Conservation (phyloP, 768 basidiomycete genomes). For the Dentipellis fragilis region DNA sequence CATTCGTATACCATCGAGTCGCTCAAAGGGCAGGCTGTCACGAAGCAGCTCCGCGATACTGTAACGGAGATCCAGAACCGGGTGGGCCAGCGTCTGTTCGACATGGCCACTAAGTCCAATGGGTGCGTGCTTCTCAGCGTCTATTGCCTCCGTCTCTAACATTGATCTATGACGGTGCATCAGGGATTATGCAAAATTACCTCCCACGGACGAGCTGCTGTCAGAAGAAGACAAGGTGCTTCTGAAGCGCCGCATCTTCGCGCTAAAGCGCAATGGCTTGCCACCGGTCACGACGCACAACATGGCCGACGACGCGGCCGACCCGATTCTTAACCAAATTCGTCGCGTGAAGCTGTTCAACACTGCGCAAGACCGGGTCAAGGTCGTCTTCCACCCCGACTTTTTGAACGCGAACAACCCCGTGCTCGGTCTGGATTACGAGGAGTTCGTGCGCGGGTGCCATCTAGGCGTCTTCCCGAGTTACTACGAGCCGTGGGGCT, state of each 20-base stretch:
- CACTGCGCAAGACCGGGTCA: conserved; percentile 78
- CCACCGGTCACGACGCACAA: conserved; percentile 98
- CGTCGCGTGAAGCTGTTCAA: conserved; percentile 94
- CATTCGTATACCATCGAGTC: conserved; percentile 97
- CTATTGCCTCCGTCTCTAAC: neutral
- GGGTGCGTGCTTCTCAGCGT: conserved; percentile 42
- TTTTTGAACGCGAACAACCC: conserved; percentile 98
- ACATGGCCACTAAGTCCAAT: conserved; percentile 87
- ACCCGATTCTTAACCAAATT: conserved; percentile 93
- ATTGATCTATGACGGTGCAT: neutral
- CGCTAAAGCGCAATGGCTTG: conserved; percentile 88
- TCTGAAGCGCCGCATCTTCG: conserved; percentile 93
- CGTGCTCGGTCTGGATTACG: conserved; percentile 93
- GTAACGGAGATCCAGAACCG: conserved; percentile 93
- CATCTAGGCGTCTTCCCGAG: conserved; percentile 98
- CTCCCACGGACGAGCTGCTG: conserved; percentile 67
- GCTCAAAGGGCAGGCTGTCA: conserved; percentile 94
- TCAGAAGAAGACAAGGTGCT: conserved; percentile 90
- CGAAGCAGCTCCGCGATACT: conserved; percentile 91
- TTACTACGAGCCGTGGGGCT: conserved; percentile 96
- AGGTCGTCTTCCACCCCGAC: conserved; percentile 96
- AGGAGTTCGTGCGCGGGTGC: conserved; percentile 97
- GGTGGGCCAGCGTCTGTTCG: conserved; percentile 86
- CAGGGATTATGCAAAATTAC: conserved; percentile 66
- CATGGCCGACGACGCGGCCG: conserved; percentile 88